A percentile compares a stretch with the other conserved stretches of the same genome.
These are phyloP conservation scores for Polymyxa betae DNA, from an alignment of 208 protist genomes.

Conservation along the genomic window DNA sequence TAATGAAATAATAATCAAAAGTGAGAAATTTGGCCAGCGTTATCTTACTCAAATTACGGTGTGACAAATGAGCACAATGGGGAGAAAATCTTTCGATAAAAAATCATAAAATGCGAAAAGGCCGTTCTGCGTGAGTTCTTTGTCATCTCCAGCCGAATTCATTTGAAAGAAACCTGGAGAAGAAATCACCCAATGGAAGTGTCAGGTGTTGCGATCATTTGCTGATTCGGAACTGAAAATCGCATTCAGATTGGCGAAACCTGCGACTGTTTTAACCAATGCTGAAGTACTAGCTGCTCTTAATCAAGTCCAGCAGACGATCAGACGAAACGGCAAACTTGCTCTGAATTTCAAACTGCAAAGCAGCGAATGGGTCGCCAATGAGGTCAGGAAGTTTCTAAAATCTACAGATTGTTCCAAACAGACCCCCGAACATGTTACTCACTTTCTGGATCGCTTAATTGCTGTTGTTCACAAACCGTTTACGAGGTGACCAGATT, in stretches of 20 bases:
- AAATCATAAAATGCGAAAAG: no score
- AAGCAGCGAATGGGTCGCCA: not conserved
- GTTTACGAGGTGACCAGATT: not conserved
- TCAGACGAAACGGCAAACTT: not conserved
- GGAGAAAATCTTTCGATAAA: no score
- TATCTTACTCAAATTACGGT: no score
- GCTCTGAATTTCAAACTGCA: not conserved
- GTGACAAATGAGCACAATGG: no score
- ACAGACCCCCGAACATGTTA: not conserved
- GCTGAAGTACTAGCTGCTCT: not conserved
- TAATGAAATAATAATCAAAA: no score
- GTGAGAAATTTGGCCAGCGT: no score
- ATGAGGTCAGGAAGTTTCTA: not conserved
- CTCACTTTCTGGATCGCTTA: not conserved
- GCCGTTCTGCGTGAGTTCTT: no score
- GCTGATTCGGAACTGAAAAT: no score
- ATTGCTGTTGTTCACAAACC: not conserved
- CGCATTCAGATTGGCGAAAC: not conserved
- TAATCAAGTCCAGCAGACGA: not conserved
- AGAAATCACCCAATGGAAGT: no score
- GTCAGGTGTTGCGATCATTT: no score
- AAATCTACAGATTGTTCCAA: not conserved
- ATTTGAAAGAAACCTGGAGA: no score
- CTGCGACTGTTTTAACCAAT: not conserved
- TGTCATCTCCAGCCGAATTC: no score